Percentiles rank a stretch among this genome's conserved stretches.
Evolutionary conservation across 805 yeast species (phyloP).

Genomic region (Metschnikowia cubensis): DNA sequence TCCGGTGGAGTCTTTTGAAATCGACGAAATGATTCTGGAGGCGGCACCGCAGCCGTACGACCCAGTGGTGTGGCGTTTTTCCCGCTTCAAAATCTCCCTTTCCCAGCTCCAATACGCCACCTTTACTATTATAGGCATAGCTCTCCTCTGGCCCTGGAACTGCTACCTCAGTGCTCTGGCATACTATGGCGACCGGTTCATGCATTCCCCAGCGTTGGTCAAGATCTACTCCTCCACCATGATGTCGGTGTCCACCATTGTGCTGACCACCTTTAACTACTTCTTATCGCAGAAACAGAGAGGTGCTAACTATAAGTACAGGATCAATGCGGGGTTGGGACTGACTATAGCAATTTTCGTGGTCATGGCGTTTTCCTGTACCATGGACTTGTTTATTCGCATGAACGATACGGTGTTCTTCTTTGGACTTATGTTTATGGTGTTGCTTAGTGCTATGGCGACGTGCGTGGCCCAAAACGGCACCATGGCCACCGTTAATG

Average conservation of each 20-base stretch:
- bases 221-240: constrained; percentile 70
- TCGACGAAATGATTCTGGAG: constrained; percentile 7
- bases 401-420: constrained; percentile 45
- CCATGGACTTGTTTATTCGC: constrained; percentile 30
- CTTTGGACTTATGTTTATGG: constrained; percentile 54
- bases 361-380: constrained; percentile 50
- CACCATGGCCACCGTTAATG: constrained; percentile 78
- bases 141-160: constrained; percentile 93
- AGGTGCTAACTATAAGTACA: constrained; percentile 50
- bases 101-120: constrained; percentile 48
- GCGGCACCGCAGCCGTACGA: constrained; percentile 13
- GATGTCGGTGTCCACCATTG: constrained; percentile 80
- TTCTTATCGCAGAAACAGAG: constrained; percentile 63
- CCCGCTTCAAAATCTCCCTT: constrained; percentile 14
- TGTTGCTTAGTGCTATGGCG: constrained; percentile 64
- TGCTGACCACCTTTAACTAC: constrained; percentile 57
- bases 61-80: constrained; percentile 19
- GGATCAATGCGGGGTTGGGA: constrained; percentile 60
- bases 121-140: constrained; percentile 66
- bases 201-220: constrained; percentile 46
- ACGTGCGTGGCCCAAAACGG: constrained; percentile 88
- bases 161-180: constrained; percentile 82
- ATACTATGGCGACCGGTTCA: constrained; percentile 65
- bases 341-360: constrained; percentile 57
- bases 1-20: constrained; percentile 5